Percentiles rank a stretch among this genome's conserved stretches.
Evolutionary conservation across 805 yeast genomes (phyloP).

Genomic region (Kuraishia hungarica): DNA sequence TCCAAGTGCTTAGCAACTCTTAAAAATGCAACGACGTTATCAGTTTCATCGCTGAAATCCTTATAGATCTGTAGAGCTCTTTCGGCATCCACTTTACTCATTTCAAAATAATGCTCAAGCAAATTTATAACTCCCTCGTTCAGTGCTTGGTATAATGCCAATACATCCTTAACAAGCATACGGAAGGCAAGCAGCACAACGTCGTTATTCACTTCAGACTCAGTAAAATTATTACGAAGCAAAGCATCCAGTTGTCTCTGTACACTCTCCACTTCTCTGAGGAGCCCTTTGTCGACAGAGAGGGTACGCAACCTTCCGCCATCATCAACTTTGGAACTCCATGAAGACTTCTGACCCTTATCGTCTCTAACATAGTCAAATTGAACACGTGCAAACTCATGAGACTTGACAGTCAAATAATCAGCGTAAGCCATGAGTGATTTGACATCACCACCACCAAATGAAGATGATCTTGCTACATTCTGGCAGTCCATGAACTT

Average conservation of each 20-base stretch:
- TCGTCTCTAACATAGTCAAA: slow-evolving; percentile 77
- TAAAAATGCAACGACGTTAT: slow-evolving; percentile 78
- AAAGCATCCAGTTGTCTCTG: slow-evolving; percentile 73
- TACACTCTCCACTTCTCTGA: slow-evolving; percentile 80
- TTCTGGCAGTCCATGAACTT: slow-evolving; percentile 49
- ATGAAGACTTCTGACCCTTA: slow-evolving; percentile 17
- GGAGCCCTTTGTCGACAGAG: slow-evolving; percentile 67
- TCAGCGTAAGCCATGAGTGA: slow-evolving; percentile 59
- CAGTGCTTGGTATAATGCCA: slow-evolving; percentile 78
- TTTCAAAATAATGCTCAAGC: slow-evolving; percentile 90
- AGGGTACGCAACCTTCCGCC: slow-evolving; percentile 60
- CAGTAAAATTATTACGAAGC: slow-evolving; percentile 65
- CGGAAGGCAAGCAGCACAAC: slow-evolving; percentile 78
- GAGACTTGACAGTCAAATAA: slow-evolving; percentile 61
- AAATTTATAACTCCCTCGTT: slow-evolving; percentile 95
- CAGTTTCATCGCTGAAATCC: slow-evolving; percentile 76
- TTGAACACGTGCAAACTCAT: slow-evolving; percentile 54
- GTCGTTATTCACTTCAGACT: slow-evolving; percentile 78
- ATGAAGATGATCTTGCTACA: slow-evolving; percentile 19
- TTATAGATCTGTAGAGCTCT: slow-evolving; percentile 80
- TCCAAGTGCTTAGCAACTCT: slow-evolving; percentile 86
- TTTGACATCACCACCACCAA: slow-evolving; percentile 38
- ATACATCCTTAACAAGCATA: slow-evolving; percentile 80
- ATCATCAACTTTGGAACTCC: slow-evolving; percentile 31
- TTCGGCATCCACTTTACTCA: slow-evolving; percentile 79